Conservation (phyloP, 176 grass and related monocot species). For the Oryza meyeriana region DNA sequence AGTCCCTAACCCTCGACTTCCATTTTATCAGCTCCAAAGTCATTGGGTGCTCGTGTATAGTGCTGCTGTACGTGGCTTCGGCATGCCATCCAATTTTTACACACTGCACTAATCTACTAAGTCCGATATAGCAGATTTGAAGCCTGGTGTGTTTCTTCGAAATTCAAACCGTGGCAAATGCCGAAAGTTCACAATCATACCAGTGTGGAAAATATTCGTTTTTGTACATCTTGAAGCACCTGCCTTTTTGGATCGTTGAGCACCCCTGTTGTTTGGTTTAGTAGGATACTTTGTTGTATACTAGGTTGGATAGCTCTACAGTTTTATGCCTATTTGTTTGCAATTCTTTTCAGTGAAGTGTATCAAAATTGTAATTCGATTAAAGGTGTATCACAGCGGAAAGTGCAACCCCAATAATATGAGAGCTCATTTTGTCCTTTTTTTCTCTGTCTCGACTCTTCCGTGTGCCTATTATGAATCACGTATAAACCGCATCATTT, state of each 20-base stretch:
- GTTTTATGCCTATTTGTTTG: slow-evolving; percentile 35
- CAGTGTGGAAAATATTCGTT: slow-evolving; percentile 26
- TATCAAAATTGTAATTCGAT: slow-evolving; percentile 8
- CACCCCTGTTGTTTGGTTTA: background rate
- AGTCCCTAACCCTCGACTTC: background rate
- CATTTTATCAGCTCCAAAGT: slow-evolving; percentile 37
- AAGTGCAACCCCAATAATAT: slow-evolving; percentile 32
- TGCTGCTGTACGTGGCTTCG: background rate
- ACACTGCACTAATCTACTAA: background rate
- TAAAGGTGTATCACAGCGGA: slow-evolving; percentile 14
- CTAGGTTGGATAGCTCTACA: slow-evolving; percentile 32
- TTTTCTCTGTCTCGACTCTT: background rate
- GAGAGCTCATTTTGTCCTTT: background rate
- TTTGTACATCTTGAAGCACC: slow-evolving; percentile 26
- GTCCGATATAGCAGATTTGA: slow-evolving; percentile 17
- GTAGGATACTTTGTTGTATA: slow-evolving; percentile 52
- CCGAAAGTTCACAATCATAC: slow-evolving; percentile 29
- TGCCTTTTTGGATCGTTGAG: background rate
- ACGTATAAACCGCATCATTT: background rate
- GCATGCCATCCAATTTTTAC: background rate
- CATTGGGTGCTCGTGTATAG: slow-evolving; percentile 55
- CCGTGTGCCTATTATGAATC: background rate
- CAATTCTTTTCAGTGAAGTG: slow-evolving; percentile 19
- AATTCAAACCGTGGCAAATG: slow-evolving; percentile 13
- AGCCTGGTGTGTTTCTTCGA: slow-evolving; percentile 1